Conservation (phyloP, 2,329 filamentous ascomycete genomes). For the Calonectria hawksworthii region DNA sequence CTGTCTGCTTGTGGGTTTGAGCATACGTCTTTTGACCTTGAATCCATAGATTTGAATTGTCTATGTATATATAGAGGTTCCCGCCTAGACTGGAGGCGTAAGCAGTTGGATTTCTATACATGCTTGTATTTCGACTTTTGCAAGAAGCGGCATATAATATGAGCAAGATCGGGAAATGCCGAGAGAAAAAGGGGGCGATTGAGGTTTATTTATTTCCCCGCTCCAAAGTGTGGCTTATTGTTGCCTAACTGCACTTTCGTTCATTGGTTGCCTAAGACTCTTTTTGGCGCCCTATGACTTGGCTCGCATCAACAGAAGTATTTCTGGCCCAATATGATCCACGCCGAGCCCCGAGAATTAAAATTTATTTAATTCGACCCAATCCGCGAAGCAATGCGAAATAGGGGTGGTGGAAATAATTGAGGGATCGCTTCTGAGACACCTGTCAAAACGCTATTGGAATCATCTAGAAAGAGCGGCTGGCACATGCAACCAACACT, state of each 20-base stretch:
- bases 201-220: slow-evolving; percentile 3
- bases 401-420: background rate
- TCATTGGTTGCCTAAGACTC: background rate
- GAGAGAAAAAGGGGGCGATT: background rate
- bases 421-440: background rate
- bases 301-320: background rate
- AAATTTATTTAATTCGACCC: background rate
- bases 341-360: background rate
- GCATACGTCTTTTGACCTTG: slow-evolving; percentile 15
- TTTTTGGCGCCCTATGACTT: background rate
- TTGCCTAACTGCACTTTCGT: background rate
- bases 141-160: background rate
- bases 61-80: slow-evolving; percentile 9
- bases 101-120: background rate
- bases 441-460: background rate
- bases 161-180: background rate
- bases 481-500: background rate
- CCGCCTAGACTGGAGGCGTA: background rate
- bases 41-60: slow-evolving; percentile 16
- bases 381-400: background rate
- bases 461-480: background rate
- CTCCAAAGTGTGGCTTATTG: background rate
- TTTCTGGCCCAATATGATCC: background rate
- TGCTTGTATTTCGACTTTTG: background rate
- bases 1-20: background rate